These are phyloP conservation scores for Paramarasmius palmivorus DNA, from an alignment of 1,284 basidiomycete species.

Conservation along the genomic window DNA sequence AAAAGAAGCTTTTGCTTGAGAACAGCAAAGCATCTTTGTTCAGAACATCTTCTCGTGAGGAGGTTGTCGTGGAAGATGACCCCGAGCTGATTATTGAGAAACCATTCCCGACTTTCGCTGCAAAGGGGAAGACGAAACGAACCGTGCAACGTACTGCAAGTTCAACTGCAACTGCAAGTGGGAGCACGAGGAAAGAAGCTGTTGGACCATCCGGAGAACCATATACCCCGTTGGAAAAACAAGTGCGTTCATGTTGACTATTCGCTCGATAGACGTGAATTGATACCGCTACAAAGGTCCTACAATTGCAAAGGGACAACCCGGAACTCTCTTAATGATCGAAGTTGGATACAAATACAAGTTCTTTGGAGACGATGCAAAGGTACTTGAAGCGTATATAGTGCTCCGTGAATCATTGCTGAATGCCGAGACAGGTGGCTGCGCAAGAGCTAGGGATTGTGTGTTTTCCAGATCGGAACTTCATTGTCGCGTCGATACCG, in stretches of 20 bases:
- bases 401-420: slow-evolving; percentile 4
- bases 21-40: slow-evolving; percentile 33
- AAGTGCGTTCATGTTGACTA: slow-evolving; percentile 50
- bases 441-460: slow-evolving; percentile 83
- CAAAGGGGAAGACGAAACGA: slow-evolving; percentile 32
- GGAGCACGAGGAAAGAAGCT: slow-evolving; percentile 44
- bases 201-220: slow-evolving; percentile 77
- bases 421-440: slow-evolving; percentile 58
- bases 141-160: too few relatives aligned
- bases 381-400: slow-evolving; percentile 37
- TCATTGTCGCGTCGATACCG: slow-evolving; percentile 84
- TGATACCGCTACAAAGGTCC: slow-evolving; percentile 49
- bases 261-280: too few relatives aligned
- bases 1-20: slow-evolving; percentile 52
- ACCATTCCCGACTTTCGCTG: slow-evolving; percentile 35
- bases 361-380: slow-evolving; percentile 90
- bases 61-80: slow-evolving; percentile 20
- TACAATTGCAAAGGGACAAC: slow-evolving; percentile 72
- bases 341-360: slow-evolving; percentile 90
- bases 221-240: slow-evolving; percentile 84
- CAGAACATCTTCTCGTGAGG: slow-evolving; percentile 18
- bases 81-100: slow-evolving; percentile 25
- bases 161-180: too few relatives aligned
- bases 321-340: slow-evolving; percentile 80
- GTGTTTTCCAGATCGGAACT: slow-evolving; percentile 77